Base-by-base conservation (phyloP, 208 protist genomes). In the Angomonas deanei region DNA sequence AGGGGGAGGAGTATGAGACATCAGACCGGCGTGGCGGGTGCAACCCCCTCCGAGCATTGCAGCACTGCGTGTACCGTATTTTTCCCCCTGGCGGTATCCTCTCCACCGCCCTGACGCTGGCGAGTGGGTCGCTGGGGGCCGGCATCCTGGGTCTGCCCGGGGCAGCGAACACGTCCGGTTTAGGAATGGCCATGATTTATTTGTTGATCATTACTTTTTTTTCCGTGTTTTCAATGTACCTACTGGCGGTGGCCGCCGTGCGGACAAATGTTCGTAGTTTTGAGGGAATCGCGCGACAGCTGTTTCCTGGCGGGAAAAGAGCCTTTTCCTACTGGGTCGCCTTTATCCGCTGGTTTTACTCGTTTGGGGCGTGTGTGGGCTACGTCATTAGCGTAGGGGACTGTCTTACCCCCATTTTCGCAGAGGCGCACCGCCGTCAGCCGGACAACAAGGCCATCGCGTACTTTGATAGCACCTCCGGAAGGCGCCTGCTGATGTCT, bases 291-390 rank as follows among this genome's bases (percentile, higher is more conserved):
- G 64, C 76, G 24, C 54, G 57, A 24, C 56, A 48, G 36, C 67
- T 88, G 34, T 78, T 78, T 53, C 70, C 70, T 3, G 31, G 19
- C 4, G 50, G 55, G 13, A 57, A 71, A 24, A 69, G 60, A 19
- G 58, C 69, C 23, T 76, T 73, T 53, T 80, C 66, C 0, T 80
- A 80, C 67, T 78, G 72, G 68, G 72, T 68, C 19, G 66, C 72
- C 3, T 74, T 78, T 39, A 61, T 78, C 23, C 62, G 72, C 47
- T 78, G 57, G 63, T 74, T 79, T 42, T 32, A 79, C 53, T 48
- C 31, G 26, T 79, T 79, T 24, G 49, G 67, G 0, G 68, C 63
- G 1, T 74, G 68, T 38, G 42, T 64, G 13, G 68, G 67, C 24
- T 80, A 80, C 63, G 61, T 80, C 21, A 80, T 80, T 62, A 80